Evolutionary conservation across 140 eudicot species (phyloP), one percentile per base, ranked within the genome.

Genomic region (Oenanthe javanica): DNA sequence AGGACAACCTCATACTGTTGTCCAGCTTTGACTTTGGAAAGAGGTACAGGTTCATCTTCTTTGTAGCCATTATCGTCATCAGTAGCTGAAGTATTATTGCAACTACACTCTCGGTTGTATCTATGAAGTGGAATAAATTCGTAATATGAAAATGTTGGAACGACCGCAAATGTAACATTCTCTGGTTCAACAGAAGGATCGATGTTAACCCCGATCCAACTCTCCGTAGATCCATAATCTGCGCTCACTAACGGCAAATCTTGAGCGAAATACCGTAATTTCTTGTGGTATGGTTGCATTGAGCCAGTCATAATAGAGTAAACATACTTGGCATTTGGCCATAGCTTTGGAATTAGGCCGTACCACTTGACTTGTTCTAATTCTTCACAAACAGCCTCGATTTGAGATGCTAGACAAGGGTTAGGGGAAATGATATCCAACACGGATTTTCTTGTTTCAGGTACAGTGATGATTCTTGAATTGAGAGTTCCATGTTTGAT

Each of bases 251-350:
- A 76, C 0, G 98, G 93, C 77, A 93, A 82, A 27, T 86, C 88
- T 81, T 94, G 94, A 0, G 93, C 90, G 84, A 89, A 93, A 84
- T 89, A 97, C 84, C 48, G 84, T n/a, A 93, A 79, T 61, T 93
- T 93, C 25, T 84, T 86, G 81, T 85, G 31, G 79, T 93, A 93
- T 4, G 86, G 93, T 69, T 87, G 90, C 98, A 91, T 93, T 5
- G 98, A 91, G 6, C 98, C 98, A 0, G 98, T 93, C 98, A 93
- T 87, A 67, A 93, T 93, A 21, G 94, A 89, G 59, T 87, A 93
- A 16, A 89, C 85, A 75, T 93, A 93, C 80, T 93, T 93, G 0
- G 93, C 93, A 81, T 89, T 91, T 14, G 97, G 94, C 92, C 94
- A 93, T 82, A 93, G 71, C 77, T 79, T 85, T 0, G 93, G 93